Base-by-base conservation (phyloP, 169 alveolate genomes). In the Sarcocystis neurona region DNA sequence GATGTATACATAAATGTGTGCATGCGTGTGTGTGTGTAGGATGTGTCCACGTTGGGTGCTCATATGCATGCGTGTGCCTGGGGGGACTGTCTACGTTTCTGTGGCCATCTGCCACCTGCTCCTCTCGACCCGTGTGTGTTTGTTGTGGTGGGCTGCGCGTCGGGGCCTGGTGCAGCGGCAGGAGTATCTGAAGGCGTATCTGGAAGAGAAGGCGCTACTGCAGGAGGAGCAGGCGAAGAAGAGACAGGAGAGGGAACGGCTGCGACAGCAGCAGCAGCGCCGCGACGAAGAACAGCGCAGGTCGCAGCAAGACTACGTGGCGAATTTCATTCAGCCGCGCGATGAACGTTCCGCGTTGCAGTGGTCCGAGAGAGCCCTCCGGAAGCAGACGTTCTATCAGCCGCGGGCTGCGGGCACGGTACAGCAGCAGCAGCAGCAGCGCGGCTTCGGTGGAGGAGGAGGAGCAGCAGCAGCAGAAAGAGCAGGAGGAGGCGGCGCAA, bases 191-290 rank as follows among this genome's bases (percentile, higher is more conserved):
- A 48, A n/a, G 75, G 87, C 58, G 75, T 79, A 79, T 53, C 53
- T 75, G 32, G 70, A 50, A 75, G 87, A 79, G 75, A 79, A 79
- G 87, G 47, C 30, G 6, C 87, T 72, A 23, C 87, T 79, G 87
- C 58, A 44, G 53, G 87, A 27, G 8, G 87, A 79, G 74, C 44
- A 47, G 12, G 53, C 39, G 5, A 23, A 47, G 50, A 15, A 50
- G 34, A 46, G 75, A 3, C 44, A 48, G 74, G 75, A 79, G 56
- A 18, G 75, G 0, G 87, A 79, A 32, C 56, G n/a, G 66, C 37
- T 79, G 53, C 32, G 53, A 53, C 20, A 18, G 87, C 37, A 32
- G 75, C 66, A 79, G 87, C 44, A 32, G 75, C 5, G 34, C 53
- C 74, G 44, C 8, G 70, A 79, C 32, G 70, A 48, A 30, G 70